Conservation (phyloP, 306 rosid genomes). For the Aeschynomene evenia region DNA sequence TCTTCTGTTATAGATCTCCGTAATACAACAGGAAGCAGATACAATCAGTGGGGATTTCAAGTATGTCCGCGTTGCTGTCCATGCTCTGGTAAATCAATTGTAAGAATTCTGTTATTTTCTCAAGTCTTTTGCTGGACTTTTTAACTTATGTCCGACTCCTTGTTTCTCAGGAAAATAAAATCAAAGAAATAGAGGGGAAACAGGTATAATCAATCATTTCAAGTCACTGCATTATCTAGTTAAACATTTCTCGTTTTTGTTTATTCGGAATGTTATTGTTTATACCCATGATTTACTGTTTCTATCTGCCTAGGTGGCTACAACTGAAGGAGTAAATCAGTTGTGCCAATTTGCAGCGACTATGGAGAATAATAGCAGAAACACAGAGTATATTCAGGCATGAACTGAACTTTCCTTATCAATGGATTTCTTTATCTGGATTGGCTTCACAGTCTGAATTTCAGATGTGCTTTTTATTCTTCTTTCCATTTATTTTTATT, state of each 20-base stretch:
- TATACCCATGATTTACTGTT: constrained; percentile 24
- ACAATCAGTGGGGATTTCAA: constrained; percentile 43
- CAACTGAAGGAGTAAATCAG: constrained; percentile 54
- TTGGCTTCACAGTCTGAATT: constrained; percentile 14
- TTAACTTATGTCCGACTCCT: constrained; percentile 28
- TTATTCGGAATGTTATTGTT: constrained; percentile 10
- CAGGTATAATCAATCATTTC: constrained; percentile 56
- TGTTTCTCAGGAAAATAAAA: constrained; percentile 63
- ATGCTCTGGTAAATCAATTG: constrained; percentile 54
- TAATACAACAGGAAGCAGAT: constrained; percentile 46
- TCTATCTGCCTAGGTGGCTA: constrained; percentile 47
- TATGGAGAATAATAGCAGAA: constrained; percentile 45
- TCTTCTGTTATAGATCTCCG: constrained; percentile 54
- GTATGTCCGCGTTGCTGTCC: constrained; percentile 51
- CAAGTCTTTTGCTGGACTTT: neutral
- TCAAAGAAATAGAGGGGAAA: constrained; percentile 66
- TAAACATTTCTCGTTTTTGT: neutral
- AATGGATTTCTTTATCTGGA: neutral
- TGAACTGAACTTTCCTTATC: constrained; percentile 17
- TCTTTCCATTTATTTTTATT: constrained; percentile 21
- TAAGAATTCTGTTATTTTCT: neutral
- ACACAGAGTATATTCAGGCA: constrained; percentile 64
- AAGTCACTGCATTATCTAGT: constrained; percentile 1
- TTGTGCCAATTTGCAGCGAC: constrained; percentile 49
- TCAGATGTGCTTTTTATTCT: neutral